phyloP scores from a whole-genome alignment of 768 basidiomycete genomes.

The Bullera alba region DNA sequence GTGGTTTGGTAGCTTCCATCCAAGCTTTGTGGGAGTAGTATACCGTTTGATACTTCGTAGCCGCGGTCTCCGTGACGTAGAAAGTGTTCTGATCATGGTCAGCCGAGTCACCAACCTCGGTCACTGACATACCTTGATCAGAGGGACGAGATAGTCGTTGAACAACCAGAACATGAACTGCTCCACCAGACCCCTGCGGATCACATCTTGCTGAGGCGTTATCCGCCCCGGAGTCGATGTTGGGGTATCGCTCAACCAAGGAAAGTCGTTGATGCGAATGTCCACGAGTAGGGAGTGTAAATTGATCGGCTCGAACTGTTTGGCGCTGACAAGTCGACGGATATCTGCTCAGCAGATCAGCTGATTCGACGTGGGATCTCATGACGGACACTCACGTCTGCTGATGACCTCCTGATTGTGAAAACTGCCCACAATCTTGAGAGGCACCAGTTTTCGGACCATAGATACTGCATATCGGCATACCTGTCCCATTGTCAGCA shows the following conservation, averaged over 20 bases:
- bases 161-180: conserved; percentile 95
- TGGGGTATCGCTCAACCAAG: conserved; percentile 56
- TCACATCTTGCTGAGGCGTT: conserved; percentile 61
- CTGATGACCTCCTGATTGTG: conserved; percentile 10
- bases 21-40: conserved; percentile 96
- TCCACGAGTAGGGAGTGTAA: conserved; percentile 72
- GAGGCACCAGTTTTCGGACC: conserved; percentile 30
- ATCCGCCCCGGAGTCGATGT: conserved; percentile 48
- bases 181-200: conserved; percentile 70
- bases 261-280: conserved; percentile 65
- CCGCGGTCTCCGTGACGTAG: conserved; percentile 86
- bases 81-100: conserved; percentile 64
- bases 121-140: conserved; percentile 60
- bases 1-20: conserved; percentile 71
- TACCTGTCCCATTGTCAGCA: too few relatives aligned
- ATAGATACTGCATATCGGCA: conserved; percentile 10
- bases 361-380: not conserved
- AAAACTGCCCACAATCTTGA: conserved; percentile 12
- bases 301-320: conserved; percentile 73
- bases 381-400: conserved; percentile 4
- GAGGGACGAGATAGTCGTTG: conserved; percentile 69
- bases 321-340: conserved; percentile 62
- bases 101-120: too few relatives aligned
- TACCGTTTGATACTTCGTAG: conserved; percentile 69
- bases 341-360: conserved; percentile 56